A percentile compares a stretch with the other conserved stretches of the same genome.
Conservation (phyloP, 2,329 filamentous ascomycete species). For the Aspergillus sp. region DNA sequence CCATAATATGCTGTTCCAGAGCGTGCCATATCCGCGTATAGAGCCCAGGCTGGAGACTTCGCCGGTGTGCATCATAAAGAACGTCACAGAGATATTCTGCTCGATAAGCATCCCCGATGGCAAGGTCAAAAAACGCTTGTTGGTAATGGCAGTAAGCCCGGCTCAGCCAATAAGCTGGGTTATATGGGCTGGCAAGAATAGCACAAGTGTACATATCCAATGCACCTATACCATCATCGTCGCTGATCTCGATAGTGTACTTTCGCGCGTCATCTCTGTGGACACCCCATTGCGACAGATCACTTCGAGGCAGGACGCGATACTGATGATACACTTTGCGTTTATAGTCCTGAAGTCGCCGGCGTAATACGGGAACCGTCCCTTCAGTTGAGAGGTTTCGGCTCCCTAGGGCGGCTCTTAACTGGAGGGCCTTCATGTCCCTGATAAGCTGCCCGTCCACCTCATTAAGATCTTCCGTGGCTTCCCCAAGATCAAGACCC, state of each 20-base stretch:
- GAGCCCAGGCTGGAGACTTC: constrained; percentile 1
- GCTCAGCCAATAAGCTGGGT: constrained; percentile 41
- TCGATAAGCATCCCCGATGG: constrained; percentile 42
- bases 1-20: constrained; percentile 35
- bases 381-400: not conserved
- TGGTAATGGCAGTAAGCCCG: constrained; percentile 40
- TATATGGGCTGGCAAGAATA: constrained; percentile 39
- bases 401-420: not conserved
- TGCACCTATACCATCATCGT: constrained; percentile 21
- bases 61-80: constrained; percentile 18
- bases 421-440: not conserved
- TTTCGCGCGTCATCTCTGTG: not conserved
- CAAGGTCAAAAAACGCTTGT: constrained; percentile 37
- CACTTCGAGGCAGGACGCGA: constrained; percentile 26
- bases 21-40: constrained; percentile 31
- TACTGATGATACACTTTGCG: not conserved
- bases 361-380: constrained; percentile 15
- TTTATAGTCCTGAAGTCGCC: constrained; percentile 27
- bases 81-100: constrained; percentile 38
- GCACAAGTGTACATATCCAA: constrained; percentile 43
- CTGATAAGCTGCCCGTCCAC: not conserved
- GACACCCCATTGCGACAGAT: constrained; percentile 33
- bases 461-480: constrained; percentile 12
- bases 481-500: not conserved
- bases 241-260: constrained; percentile 21